phyloP scores from a whole-genome alignment of 768 basidiomycete genomes.

The Favolaschia claudopus region DNA sequence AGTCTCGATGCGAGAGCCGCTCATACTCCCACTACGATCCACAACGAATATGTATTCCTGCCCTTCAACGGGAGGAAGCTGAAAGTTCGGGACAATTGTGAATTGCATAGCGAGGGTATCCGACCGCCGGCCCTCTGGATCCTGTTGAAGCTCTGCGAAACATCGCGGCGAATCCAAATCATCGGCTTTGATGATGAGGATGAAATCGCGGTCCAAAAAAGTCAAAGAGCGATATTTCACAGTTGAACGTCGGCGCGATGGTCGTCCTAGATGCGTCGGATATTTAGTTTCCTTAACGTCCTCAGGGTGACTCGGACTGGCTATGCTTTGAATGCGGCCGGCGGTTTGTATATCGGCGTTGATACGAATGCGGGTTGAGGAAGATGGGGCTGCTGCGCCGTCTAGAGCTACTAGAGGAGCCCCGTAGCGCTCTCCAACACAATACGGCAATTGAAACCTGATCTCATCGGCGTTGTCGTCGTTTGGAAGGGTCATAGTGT shows the following conservation, averaged over 20 bases:
- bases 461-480: conserved; percentile 56
- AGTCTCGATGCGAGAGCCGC: conserved; percentile 44
- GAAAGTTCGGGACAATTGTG: conserved; percentile 61
- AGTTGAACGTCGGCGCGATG: conserved; percentile 49
- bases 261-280: conserved; percentile 39
- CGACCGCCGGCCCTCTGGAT: conserved; percentile 26
- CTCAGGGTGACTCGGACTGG: conserved; percentile 53
- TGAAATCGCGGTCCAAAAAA: conserved; percentile 58
- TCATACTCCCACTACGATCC: conserved; percentile 68
- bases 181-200: conserved; percentile 55
- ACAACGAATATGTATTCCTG: conserved; percentile 71
- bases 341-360: conserved; percentile 57
- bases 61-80: conserved; percentile 45
- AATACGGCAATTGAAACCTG: conserved; percentile 61
- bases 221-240: conserved; percentile 47
- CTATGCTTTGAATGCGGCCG: conserved; percentile 47
- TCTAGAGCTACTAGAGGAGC: conserved; percentile 46
- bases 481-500: conserved; percentile 60
- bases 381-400: conserved; percentile 35
- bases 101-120: conserved; percentile 59
- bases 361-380: conserved; percentile 47
- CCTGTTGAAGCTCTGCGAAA: conserved; percentile 54
- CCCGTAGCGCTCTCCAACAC: conserved; percentile 62
- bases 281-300: conserved; percentile 43
- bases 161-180: conserved; percentile 63